Percentiles rank a stretch among this genome's conserved stretches.
These are phyloP conservation scores for Eragrostis curvula DNA, from an alignment of 176 grass and related monocot genomes.

Conservation along the genomic window DNA sequence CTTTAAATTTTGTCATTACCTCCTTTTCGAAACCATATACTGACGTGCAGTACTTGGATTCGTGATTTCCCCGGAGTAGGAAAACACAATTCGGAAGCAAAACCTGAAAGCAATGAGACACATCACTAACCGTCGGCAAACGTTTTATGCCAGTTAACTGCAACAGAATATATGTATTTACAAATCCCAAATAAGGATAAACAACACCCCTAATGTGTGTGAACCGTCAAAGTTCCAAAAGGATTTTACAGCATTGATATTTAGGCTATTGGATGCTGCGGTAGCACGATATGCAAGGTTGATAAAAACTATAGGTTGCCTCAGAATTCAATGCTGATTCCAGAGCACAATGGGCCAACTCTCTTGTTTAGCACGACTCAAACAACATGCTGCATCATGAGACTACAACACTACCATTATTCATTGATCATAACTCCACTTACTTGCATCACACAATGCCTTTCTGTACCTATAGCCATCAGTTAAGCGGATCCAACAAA, in stretches of 20 bases:
- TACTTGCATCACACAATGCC: neutral
- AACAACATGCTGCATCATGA: neutral
- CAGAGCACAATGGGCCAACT: neutral
- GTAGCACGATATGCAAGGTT: neutral
- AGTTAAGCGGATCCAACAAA: neutral
- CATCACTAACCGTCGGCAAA: neutral
- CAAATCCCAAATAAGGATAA: neutral
- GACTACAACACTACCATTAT: neutral
- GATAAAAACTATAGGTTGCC: neutral
- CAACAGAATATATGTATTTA: neutral
- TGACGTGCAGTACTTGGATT: constrained; percentile 98
- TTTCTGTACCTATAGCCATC: neutral
- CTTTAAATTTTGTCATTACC: constrained; percentile 83
- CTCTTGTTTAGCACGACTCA: neutral
- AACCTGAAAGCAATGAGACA: constrained; percentile 50
- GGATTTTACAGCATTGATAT: neutral
- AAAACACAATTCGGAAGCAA: constrained; percentile 74
- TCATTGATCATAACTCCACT: neutral
- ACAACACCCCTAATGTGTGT: neutral
- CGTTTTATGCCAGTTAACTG: neutral
- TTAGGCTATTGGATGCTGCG: neutral
- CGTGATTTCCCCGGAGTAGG: constrained; percentile 92
- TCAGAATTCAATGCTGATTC: neutral
- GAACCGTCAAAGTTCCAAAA: neutral
- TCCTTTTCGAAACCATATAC: constrained; percentile 95